phyloP scores from a whole-genome alignment of 139 green algal species.

The Asterochloris erici region DNA sequence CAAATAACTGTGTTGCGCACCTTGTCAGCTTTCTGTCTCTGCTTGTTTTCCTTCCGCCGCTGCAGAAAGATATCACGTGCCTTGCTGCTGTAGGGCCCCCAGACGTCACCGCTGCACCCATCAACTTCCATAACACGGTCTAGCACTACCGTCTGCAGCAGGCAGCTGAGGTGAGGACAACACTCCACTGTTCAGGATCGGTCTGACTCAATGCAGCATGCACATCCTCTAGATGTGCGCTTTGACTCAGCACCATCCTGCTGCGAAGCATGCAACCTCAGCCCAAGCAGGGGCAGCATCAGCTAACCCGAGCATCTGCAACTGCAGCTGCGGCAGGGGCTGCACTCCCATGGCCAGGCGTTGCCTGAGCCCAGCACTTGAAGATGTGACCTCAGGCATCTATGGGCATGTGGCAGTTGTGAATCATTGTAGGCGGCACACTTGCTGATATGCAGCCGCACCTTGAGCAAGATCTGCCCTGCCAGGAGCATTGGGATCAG shows the following conservation, averaged over 20 bases:
- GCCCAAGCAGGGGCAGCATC: not conserved
- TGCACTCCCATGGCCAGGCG: not conserved
- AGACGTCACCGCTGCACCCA: constrained; percentile 38
- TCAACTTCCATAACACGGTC: constrained; percentile 43
- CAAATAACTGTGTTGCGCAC: not conserved
- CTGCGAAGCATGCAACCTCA: not conserved
- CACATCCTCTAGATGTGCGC: too few relatives aligned
- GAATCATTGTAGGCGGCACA: not conserved
- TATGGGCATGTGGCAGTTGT: not conserved
- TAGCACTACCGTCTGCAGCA: constrained; percentile 40
- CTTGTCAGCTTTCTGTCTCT: not conserved
- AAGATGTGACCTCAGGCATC: not conserved
- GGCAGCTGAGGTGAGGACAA: not conserved
- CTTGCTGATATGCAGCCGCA: not conserved
- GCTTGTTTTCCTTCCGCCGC: constrained; percentile 26
- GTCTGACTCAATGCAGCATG: too few relatives aligned
- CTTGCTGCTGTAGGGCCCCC: constrained; percentile 44
- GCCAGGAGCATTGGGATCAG: constrained; percentile 48
- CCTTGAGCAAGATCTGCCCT: constrained; percentile 43
- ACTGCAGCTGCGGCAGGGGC: not conserved
- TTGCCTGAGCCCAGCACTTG: not conserved
- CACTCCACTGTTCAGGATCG: not conserved
- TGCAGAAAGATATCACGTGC: constrained; percentile 28
- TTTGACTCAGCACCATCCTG: too few relatives aligned
- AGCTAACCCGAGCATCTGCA: not conserved